These are phyloP conservation scores for Metschnikowia borealis DNA, from an alignment of 805 yeast species.

Conservation along the genomic window DNA sequence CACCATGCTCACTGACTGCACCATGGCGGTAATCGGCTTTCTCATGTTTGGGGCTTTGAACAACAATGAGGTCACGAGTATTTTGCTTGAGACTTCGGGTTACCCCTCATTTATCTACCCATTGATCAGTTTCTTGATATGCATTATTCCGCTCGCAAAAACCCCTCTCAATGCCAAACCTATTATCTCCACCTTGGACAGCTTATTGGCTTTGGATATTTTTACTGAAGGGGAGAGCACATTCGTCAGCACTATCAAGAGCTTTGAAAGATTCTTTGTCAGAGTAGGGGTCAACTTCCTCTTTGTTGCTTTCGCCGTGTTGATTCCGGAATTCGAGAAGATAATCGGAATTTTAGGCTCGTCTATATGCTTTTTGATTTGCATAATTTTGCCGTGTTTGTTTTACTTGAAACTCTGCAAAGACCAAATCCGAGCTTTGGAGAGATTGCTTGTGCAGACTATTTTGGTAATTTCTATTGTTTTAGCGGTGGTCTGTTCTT, in stretches of 20 bases:
- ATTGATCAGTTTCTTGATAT: conserved; percentile 61
- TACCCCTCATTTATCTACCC: conserved; percentile 48
- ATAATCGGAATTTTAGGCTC: conserved; percentile 81
- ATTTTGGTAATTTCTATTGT: conserved; percentile 10
- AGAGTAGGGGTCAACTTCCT: conserved; percentile 48
- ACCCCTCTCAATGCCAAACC: conserved; percentile 83
- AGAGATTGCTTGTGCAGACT: conserved; percentile 10
- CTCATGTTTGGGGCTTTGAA: conserved; percentile 52
- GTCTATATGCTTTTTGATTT: conserved; percentile 72
- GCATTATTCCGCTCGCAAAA: conserved; percentile 81
- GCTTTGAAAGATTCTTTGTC: conserved; percentile 18
- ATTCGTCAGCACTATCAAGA: conserved; percentile 1
- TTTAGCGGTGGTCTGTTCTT: conserved; percentile 22
- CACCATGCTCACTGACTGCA: conserved; percentile 55
- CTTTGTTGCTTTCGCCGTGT: conserved; percentile 56
- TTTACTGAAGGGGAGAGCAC: conserved; percentile 10
- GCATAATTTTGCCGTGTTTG: conserved; percentile 71
- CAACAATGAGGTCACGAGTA: conserved; percentile 51
- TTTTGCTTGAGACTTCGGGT: conserved; percentile 41
- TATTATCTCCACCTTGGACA: conserved; percentile 65
- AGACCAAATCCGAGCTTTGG: conserved; percentile 13
- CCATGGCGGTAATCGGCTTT: conserved; percentile 65
- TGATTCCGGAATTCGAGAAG: conserved; percentile 76
- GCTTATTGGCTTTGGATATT: conserved; percentile 36
- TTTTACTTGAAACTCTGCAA: conserved; percentile 48